Evolutionary conservation across 345 rosid genomes (phyloP).

Genomic region (Camelina neglecta): DNA sequence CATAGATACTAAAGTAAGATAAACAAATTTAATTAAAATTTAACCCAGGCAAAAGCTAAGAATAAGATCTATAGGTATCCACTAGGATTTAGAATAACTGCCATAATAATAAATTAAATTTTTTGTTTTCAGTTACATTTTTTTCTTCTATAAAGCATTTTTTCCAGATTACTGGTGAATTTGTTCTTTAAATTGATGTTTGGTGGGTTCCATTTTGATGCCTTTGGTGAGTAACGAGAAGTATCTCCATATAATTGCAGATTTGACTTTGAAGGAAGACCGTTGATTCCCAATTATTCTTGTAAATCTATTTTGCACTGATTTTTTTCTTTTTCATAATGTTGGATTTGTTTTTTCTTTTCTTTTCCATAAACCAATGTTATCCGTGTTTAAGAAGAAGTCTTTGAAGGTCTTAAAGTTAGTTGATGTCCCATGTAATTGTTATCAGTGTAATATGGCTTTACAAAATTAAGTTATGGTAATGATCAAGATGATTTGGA

Average conservation of each 20-base stretch:
- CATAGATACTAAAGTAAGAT: neutral
- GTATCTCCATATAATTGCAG: slow-evolving; percentile 37
- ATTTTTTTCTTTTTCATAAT: slow-evolving; percentile 3
- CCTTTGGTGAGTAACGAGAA: slow-evolving; percentile 29
- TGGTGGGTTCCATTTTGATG: slow-evolving; percentile 45
- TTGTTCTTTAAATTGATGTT: slow-evolving; percentile 35
- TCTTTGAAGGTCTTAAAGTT: slow-evolving; percentile 6
- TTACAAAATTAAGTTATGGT: too few species aligned
- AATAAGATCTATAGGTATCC: neutral
- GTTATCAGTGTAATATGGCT: too few species aligned
- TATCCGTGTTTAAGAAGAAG: neutral
- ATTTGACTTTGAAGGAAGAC: slow-evolving; percentile 35
- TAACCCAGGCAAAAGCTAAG: neutral
- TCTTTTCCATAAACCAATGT: neutral
- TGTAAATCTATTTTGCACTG: slow-evolving; percentile 16
- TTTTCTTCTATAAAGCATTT: neutral
- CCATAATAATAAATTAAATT: neutral
- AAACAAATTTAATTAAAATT: neutral
- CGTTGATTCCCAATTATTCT: slow-evolving; percentile 34
- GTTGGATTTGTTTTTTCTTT: slow-evolving; percentile 10
- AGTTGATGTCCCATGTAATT: slow-evolving; percentile 1
- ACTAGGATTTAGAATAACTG: neutral
- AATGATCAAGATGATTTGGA: neutral
- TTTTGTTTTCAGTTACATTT: neutral
- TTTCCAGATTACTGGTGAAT: slow-evolving; percentile 31